These are phyloP conservation scores for Dioszegia hungarica DNA, from an alignment of 768 basidiomycete genomes.

Conservation along the genomic window DNA sequence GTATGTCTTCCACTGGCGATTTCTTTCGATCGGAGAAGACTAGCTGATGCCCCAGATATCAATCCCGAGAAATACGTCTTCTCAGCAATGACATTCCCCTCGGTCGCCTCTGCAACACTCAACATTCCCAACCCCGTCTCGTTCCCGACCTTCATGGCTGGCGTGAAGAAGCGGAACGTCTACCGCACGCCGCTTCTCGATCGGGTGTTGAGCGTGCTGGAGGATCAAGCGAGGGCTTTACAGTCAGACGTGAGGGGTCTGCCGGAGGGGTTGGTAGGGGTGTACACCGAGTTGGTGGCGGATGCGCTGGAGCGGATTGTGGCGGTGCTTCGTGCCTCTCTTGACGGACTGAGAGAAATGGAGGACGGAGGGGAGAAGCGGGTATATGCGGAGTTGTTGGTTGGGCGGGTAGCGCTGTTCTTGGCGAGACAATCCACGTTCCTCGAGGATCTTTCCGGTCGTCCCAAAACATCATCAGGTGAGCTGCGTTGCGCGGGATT, in stretches of 20 bases:
- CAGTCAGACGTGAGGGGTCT: conserved; percentile 23
- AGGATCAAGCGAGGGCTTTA: conserved; percentile 19
- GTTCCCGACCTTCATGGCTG: conserved; percentile 21
- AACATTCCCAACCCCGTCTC: conserved; percentile 12
- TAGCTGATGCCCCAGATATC: conserved; percentile 2
- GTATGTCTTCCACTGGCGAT: neutral
- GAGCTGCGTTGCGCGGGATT: neutral
- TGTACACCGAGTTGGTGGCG: conserved; percentile 9
- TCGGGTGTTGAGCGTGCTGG: conserved; percentile 15
- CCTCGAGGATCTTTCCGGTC: conserved; percentile 4
- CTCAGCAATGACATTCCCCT: conserved; percentile 30
- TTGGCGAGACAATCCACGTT: conserved; percentile 18
- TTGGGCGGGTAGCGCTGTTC: conserved; percentile 34
- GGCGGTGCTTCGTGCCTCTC: conserved; percentile 5
- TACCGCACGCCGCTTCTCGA: conserved; percentile 34
- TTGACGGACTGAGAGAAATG: conserved; percentile 11
- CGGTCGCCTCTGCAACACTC: conserved; percentile 17
- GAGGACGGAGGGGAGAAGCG: conserved; percentile 6
- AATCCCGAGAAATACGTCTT: conserved; percentile 27
- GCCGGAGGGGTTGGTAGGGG: conserved; percentile 9
- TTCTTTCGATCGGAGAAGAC: no score
- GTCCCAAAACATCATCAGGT: conserved; percentile 13
- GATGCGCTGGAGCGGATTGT: conserved; percentile 11
- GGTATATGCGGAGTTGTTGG: conserved; percentile 26
- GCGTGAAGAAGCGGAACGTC: conserved; percentile 15